Evolutionary conservation across 441 rosid genomes (phyloP), one percentile per base, ranked within the genome.

Genomic region (Bocquillonia castaneifolia): DNA sequence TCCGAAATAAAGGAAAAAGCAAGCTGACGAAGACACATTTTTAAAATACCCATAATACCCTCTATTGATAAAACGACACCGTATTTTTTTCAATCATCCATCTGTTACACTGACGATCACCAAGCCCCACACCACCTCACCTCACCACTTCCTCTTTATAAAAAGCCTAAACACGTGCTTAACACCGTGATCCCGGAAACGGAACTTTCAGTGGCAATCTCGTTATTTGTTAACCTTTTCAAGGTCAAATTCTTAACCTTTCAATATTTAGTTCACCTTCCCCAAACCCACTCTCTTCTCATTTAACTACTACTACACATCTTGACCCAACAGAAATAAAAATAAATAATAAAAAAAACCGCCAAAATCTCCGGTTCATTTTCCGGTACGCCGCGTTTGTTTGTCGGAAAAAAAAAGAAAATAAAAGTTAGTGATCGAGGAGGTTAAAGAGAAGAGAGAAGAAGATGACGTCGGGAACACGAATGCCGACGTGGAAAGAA

Each of bases 401-500:
- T 69, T 76, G 81, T 55, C 67, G 74, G 72, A 67, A 72, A 69
- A 34, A 72, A 72, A 17, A 50, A 18, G 53, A 48, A 36, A 9
- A 36, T 9, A 3, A 9, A 9, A 9, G 40, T 36, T 36, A 3
- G 60, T 26, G 32, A 7, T 53, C 23, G 4, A 45, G 25, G 45
- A 57, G 47, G 51, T 59, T 66, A n/a, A 13, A 6, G 26, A 60
- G 67, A 77, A 64, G n/a, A 36, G 40, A 36, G 64, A 45, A 3
- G 36, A 28, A 55, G 63, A 91, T 93, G 97, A 86, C 97, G 76
- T 79, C 99, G 63, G 97, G 96, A 59, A 65, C 90, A 69, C 84
- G 99, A 70, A 76, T 84, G 84, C 99, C 99, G 57, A 87, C 99
- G 60, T 92, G 98, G 98, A 94, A 84, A 74, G 99, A 94, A 66